A percentile compares a stretch with the other conserved stretches of the same genome.
Conservation (phyloP, 2,329 filamentous ascomycete genomes). For the Phaeosphaeria sp. region DNA sequence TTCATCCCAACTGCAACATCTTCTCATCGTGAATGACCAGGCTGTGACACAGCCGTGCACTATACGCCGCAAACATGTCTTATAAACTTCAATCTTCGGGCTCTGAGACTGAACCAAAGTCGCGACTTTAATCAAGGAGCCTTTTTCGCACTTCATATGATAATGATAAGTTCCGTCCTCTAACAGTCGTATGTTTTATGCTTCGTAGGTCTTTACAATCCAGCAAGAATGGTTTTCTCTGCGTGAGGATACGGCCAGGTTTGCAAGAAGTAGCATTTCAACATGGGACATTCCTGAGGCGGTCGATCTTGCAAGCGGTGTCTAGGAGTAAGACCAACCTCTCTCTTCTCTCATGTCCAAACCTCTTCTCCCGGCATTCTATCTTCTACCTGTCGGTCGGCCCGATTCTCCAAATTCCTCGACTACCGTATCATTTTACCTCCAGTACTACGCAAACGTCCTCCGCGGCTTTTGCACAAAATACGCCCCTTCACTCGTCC, state of each 20-base stretch:
- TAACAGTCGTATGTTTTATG: not conserved
- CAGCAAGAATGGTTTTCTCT: not conserved
- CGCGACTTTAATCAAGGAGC: no score
- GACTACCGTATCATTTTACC: not conserved
- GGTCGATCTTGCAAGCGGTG: not conserved
- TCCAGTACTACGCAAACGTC: not conserved
- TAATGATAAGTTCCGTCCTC: no score
- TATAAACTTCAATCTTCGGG: not conserved
- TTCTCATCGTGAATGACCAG: not conserved
- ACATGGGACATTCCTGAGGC: not conserved
- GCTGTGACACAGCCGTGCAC: not conserved
- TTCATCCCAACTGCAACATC: not conserved
- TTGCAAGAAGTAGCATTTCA: not conserved
- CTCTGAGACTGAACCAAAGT: no score
- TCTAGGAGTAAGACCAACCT: not conserved
- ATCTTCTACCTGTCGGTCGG: not conserved
- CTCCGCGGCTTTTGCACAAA: not conserved
- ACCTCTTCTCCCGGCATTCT: not conserved
- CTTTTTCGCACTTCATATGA: no score
- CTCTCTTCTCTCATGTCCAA: not conserved
- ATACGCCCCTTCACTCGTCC: not conserved
- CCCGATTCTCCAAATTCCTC: not conserved
- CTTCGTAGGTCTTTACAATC: not conserved
- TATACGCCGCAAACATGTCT: not conserved
- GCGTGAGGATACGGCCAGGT: not conserved